Base-by-base conservation (phyloP, 441 rosid species). In the Codiaeum variegatum region DNA sequence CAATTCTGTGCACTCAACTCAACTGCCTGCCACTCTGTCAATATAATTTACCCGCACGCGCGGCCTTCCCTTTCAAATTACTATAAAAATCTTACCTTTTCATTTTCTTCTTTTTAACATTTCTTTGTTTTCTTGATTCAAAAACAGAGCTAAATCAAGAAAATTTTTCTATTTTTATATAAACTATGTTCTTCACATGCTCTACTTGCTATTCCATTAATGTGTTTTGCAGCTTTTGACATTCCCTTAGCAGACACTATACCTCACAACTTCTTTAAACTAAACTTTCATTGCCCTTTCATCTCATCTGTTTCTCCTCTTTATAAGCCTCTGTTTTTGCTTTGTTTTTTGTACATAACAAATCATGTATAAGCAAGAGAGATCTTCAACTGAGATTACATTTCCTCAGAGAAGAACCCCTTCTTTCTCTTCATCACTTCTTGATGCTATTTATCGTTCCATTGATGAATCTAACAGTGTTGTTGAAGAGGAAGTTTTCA, bases 391-490 rank as follows among this genome's bases (percentile, higher is more conserved):
- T 42, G 77, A 71, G n/a, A 10, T 47, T 46, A 49, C 85, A 1
- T 18, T 79, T 47, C 84, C 86, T 73, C 93, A 79, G n/a, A 83
- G 88, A 73, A 80, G 91, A 79, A 83, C 91, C 67, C 93, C 93
- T 36, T 91, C 97, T 56, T 91, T 91, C 83, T 91, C 97, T 75
- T 91, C 97, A 4, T 83, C 90, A 52, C 84, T 91, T 52, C 92
- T 91, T 19, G 97, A 91, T 36, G 74, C 93, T 28, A 84, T 91
- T 58, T 87, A 81, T 75, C 92, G 91, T 47, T 91, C 97, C 23
- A 87, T 86, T 11, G 95, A 90, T 29, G 86, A 89, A 55, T 70
- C 94, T 8, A 76, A 60, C 28, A 74, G 76, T 11, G 63, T 42
- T 11, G 67, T 63, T 3, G 69, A 74, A 40, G 73, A 55, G 42